These are phyloP conservation scores for Boletus reticuloceps DNA, from an alignment of 768 basidiomycete genomes.

Conservation along the genomic window DNA sequence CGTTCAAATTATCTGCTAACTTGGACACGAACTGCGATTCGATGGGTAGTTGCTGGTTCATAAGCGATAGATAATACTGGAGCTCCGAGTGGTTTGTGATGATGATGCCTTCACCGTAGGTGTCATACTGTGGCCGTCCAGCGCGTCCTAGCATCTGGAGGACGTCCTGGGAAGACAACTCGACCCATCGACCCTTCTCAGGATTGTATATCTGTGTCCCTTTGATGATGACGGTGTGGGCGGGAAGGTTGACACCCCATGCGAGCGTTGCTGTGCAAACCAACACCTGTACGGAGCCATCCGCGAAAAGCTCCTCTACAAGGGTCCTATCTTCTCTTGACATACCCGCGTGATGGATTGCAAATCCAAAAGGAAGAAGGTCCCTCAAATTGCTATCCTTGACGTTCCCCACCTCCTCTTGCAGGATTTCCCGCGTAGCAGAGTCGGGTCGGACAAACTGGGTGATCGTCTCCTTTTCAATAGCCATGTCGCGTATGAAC, in stretches of 20 bases:
- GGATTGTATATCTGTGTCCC: conserved; percentile 99
- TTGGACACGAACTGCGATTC: conserved; percentile 93
- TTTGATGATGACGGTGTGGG: conserved; percentile 98
- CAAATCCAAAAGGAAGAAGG: conserved; percentile 93
- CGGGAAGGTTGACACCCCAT: conserved; percentile 99
- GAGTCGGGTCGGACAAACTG: conserved; percentile 94
- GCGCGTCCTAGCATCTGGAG: conserved; percentile 98
- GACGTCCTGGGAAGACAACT: conserved; percentile 93
- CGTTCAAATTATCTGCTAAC: conserved; percentile 93
- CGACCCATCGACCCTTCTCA: conserved; percentile 97
- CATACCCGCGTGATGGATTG: conserved; percentile 98
- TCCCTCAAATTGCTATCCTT: conserved; percentile 84
- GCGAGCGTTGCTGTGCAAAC: conserved; percentile 98
- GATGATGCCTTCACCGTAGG: conserved; percentile 95
- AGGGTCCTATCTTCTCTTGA: conserved; percentile 82
- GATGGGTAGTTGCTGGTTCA: conserved; percentile 98
- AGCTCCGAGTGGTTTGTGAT: conserved; percentile 97
- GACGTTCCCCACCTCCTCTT: conserved; percentile 78
- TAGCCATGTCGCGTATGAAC: conserved; percentile 91
- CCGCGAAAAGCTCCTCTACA: conserved; percentile 92
- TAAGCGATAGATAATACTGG: conserved; percentile 91
- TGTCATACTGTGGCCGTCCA: conserved; percentile 96
- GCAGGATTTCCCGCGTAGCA: conserved; percentile 86
- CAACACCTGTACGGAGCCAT: conserved; percentile 89
- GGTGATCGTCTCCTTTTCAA: conserved; percentile 95